phyloP scores from a whole-genome alignment of 305 asterid species.

The Fraxinus xanthoxyloides region DNA sequence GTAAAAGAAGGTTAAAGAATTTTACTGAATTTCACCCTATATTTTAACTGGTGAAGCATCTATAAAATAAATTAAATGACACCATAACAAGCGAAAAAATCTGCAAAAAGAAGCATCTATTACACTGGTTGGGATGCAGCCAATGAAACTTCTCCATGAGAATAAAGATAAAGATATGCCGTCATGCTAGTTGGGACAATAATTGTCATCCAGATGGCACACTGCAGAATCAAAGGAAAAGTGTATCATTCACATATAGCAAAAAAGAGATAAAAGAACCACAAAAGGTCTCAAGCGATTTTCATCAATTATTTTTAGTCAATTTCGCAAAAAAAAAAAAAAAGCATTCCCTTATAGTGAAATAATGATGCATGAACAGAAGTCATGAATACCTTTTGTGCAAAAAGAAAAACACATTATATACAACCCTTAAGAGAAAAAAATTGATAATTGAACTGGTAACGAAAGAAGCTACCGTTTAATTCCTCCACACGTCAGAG shows the following conservation, averaged over 20 bases:
- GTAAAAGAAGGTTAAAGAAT: conserved; percentile 10
- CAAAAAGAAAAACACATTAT: neutral
- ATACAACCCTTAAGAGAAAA: neutral
- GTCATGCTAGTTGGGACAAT: conserved; percentile 98
- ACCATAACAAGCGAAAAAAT: conserved; percentile 5
- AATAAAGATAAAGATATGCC: conserved; percentile 91
- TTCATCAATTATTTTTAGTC: neutral
- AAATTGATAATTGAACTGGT: neutral
- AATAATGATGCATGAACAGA: neutral
- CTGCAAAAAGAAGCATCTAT: conserved; percentile 83
- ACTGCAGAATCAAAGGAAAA: conserved; percentile 49
- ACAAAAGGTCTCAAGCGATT: neutral
- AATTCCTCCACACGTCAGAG: neutral
- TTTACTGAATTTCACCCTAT: neutral
- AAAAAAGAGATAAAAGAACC: neutral
- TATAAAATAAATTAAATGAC: conserved; percentile 18
- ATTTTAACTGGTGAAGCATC: conserved; percentile 17
- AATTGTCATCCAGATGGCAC: conserved; percentile 97
- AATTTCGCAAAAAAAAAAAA: neutral
- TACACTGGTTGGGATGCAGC: conserved; percentile 99
- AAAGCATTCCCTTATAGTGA: neutral
- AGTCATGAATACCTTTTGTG: neutral
- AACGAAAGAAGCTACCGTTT: neutral
- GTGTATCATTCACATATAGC: conserved; percentile 17
- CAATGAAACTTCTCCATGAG: conserved; percentile 94